Conservation (phyloP, 352 stramenopile species). For the Globisporangium recalcitrans region DNA sequence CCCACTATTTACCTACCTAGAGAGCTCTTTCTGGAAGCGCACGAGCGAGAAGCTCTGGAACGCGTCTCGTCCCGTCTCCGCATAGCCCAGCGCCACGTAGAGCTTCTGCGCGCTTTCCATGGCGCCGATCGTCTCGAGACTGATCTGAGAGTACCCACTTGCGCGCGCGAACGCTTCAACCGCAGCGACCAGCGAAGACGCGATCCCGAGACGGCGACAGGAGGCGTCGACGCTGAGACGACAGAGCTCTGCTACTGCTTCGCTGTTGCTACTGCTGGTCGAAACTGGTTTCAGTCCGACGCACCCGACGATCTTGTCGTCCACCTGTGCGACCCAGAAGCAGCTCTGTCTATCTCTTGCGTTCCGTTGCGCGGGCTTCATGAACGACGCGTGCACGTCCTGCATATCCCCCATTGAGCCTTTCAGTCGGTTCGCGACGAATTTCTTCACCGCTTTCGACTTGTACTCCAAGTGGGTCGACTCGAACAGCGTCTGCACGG, state of each 20-base stretch:
- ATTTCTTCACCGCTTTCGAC: background rate
- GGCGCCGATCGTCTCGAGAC: background rate
- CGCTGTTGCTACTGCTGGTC: background rate
- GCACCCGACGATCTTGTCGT: background rate
- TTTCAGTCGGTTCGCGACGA: background rate
- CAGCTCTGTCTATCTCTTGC: background rate
- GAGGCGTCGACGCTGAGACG: background rate
- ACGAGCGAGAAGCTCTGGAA: background rate
- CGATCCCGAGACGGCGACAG: background rate
- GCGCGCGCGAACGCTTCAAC: background rate
- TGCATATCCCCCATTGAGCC: background rate
- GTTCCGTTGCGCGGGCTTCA: background rate
- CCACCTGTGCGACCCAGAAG: background rate
- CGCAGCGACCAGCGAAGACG: background rate
- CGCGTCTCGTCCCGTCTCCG: background rate
- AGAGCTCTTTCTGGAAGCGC: background rate
- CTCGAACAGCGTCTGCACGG: background rate
- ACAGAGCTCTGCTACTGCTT: background rate
- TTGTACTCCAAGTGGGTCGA: background rate
- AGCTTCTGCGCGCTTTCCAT: background rate
- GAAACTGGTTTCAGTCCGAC: background rate
- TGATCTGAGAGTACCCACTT: background rate
- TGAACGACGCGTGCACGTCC: background rate
- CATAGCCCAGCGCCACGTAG: background rate
- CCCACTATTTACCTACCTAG: background rate